Base-by-base conservation (phyloP, 192 early-diverging fungal genomes). In the Podila verticillata region DNA sequence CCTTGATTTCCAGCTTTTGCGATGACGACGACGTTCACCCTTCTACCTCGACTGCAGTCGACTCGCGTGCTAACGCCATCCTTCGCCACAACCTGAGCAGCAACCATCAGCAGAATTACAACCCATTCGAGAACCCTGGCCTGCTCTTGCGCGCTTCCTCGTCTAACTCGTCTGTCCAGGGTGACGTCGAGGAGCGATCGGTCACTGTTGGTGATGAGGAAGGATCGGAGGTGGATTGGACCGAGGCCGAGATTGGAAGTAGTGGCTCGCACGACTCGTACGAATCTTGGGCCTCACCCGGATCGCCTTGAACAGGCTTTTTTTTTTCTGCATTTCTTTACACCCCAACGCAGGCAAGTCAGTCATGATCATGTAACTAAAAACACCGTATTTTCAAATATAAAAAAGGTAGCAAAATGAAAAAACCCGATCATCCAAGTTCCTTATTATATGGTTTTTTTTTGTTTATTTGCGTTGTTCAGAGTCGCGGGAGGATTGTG, bases 231-330 rank as follows among this genome's bases (percentile, higher is more conserved):
- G 10, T 70, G 39, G 49, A 80, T 39, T 80, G 77, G 77, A 80
- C 77, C 26, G 77, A 80, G 35, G 77, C 77, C 4, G 77, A 80
- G 57, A 48, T 72, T 57, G 70, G 70, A 19, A 80, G 77, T 54
- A 48, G 72, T n/a, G 77, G 59, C 20, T 78, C 74, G 22, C 65
- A 72, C 15, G 77, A 80, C 4, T 80, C 77, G 13, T 65, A 72
- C 35, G 77, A 80, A 31, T 80, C 77, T 28, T 80, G 77, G 77
- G 68, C 54, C 28, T 65, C 74, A 9, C 63, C 63, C 7, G 63
- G 49, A 61, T 54, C 26, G 30, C 31, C 58, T 60, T 60, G 58
- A 60, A 19, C 58, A 60, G 17, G 0, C 10, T 10, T 57, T 19
- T 0, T 24, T n/a, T 57, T 57, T 57, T 28, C 5, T 24, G 20